Conservation (phyloP, 208 protist species). For the Wallacemonas sp. region DNA sequence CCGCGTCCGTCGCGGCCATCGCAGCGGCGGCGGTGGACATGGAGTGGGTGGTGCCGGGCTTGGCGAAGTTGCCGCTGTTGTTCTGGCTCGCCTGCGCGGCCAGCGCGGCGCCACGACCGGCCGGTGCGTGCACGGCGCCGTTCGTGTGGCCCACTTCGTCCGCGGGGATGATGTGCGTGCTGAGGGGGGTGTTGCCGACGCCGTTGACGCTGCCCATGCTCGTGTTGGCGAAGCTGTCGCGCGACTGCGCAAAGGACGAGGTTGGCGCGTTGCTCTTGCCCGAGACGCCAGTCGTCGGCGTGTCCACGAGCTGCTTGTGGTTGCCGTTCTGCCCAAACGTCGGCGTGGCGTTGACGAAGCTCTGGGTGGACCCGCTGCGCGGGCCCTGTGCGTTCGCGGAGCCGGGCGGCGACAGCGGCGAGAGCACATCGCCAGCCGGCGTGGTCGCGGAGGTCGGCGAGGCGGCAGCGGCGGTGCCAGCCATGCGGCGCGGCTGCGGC, state of each 20-base stretch:
- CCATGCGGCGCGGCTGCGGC: constrained; percentile 16
- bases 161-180: constrained; percentile 22
- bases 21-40: constrained; percentile 17
- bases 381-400: neutral
- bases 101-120: neutral
- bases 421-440: neutral
- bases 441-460: neutral
- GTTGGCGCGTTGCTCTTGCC: constrained; percentile 11
- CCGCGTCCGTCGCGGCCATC: neutral
- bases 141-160: constrained; percentile 26
- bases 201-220: constrained; percentile 12
- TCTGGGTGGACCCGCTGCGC: neutral
- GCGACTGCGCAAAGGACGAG: constrained; percentile 1
- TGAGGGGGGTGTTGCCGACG: constrained; percentile 26
- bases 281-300: constrained; percentile 6
- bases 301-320: constrained; percentile 4
- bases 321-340: constrained; percentile 11
- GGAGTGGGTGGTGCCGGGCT: constrained; percentile 6
- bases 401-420: neutral
- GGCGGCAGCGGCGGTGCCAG: neutral
- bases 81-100: neutral
- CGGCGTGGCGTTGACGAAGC: constrained; percentile 2
- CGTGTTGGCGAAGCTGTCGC: constrained; percentile 15
- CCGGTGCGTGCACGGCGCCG: constrained; percentile 19
- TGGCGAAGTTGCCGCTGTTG: constrained; percentile 5